Conservation (phyloP, 129 eudicot species). For the Flaveria bidentis region DNA sequence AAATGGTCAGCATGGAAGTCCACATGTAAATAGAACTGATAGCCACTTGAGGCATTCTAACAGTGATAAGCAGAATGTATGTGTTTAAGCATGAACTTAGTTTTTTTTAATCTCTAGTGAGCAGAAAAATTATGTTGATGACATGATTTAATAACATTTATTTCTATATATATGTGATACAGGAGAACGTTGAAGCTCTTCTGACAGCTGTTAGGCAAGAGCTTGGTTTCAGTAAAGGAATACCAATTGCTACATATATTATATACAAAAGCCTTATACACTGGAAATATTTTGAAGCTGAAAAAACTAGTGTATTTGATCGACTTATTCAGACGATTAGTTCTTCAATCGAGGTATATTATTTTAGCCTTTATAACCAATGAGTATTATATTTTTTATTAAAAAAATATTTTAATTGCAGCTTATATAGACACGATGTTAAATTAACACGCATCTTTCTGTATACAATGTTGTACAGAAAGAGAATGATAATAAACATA, state of each 20-base stretch:
- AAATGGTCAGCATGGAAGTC: slow-evolving; percentile 39
- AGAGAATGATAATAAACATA: slow-evolving; percentile 47
- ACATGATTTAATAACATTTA: not conserved
- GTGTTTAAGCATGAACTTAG: slow-evolving; percentile 22
- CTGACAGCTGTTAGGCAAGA: slow-evolving; percentile 52
- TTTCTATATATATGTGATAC: slow-evolving; percentile 23
- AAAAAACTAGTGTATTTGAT: slow-evolving; percentile 76
- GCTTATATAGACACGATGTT: not conserved
- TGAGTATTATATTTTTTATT: not conserved
- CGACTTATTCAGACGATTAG: slow-evolving; percentile 76
- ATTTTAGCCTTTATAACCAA: not conserved
- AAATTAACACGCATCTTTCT: slow-evolving; percentile 16
- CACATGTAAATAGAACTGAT: slow-evolving; percentile 47
- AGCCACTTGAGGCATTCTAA: slow-evolving; percentile 45
- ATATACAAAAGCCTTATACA: slow-evolving; percentile 82
- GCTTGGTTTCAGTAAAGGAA: slow-evolving; percentile 90
- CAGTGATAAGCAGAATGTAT: slow-evolving; percentile 64
- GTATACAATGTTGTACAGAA: slow-evolving; percentile 42
- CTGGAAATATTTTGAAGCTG: slow-evolving; percentile 88
- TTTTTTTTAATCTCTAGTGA: slow-evolving; percentile 11
- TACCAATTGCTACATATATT: slow-evolving; percentile 82
- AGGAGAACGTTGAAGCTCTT: slow-evolving; percentile 68
- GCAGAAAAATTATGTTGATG: not conserved
- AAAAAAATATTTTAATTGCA: not conserved
- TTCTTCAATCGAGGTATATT: slow-evolving; percentile 62